Conservation (phyloP, 129 eudicot genomes). For the Arctium lappa region DNA sequence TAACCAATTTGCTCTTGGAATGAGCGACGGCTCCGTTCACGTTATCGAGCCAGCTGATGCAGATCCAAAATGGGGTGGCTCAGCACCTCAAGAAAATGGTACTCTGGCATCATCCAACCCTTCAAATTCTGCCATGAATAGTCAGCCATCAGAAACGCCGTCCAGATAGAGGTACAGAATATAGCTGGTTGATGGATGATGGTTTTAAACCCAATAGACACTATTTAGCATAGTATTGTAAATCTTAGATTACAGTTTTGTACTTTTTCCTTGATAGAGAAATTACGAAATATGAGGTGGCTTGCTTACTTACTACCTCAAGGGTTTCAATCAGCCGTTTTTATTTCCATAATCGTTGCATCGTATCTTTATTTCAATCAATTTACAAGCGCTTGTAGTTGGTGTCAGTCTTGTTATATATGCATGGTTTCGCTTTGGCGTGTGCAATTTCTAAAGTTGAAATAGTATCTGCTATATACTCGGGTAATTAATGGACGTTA, state of each 20-base stretch:
- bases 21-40: conserved; percentile 77
- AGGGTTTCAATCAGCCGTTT: neutral
- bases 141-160: conserved; percentile 90
- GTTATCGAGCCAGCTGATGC: conserved; percentile 77
- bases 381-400: neutral
- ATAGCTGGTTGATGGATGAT: conserved; percentile 2
- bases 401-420: neutral
- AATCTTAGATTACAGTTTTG: conserved; percentile 30
- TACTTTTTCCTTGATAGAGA: conserved; percentile 17
- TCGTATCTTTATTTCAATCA: neutral
- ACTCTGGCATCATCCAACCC: conserved; percentile 54
- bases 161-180: conserved; percentile 50
- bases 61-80: conserved; percentile 75
- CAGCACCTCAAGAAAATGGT: conserved; percentile 50
- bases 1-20: conserved; percentile 78
- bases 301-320: conserved; percentile 10
- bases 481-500: too few relatives aligned
- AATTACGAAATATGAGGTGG: conserved; percentile 6
- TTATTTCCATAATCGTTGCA: neutral
- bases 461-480: too few relatives aligned
- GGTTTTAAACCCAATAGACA: conserved; percentile 15
- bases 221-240: conserved; percentile 18
- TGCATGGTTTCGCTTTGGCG: neutral
- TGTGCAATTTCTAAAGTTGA: too few relatives aligned
- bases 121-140: conserved; percentile 64